phyloP scores from a whole-genome alignment of 768 basidiomycete species.

The Inosperma sp. region DNA sequence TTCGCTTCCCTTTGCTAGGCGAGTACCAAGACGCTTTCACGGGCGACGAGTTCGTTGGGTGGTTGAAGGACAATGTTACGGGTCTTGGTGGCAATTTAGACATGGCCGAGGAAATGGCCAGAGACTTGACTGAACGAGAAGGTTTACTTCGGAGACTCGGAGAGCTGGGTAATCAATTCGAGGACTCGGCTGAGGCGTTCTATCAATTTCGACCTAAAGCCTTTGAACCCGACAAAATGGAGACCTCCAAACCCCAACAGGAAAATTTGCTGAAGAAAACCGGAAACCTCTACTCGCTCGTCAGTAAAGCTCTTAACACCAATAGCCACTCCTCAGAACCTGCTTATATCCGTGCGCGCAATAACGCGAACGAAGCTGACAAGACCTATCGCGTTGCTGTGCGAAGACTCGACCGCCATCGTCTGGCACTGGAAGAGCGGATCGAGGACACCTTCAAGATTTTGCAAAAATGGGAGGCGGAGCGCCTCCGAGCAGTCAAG shows the following conservation, averaged over 20 bases:
- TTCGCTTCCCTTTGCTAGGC: slow-evolving; percentile 75
- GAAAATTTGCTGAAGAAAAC: slow-evolving; percentile 68
- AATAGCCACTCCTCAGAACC: slow-evolving; percentile 52
- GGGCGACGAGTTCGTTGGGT: slow-evolving; percentile 84
- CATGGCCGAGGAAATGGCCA: slow-evolving; percentile 70
- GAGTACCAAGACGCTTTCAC: slow-evolving; percentile 85
- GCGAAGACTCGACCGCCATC: slow-evolving; percentile 77
- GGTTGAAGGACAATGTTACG: slow-evolving; percentile 74
- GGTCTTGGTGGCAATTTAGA: slow-evolving; percentile 77
- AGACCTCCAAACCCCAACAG: slow-evolving; percentile 27
- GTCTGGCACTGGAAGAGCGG: slow-evolving; percentile 81
- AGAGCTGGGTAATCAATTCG: slow-evolving; percentile 79
- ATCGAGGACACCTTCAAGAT: slow-evolving; percentile 78
- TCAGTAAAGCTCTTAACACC: slow-evolving; percentile 64
- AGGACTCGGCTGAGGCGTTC: slow-evolving; percentile 70
- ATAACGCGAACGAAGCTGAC: slow-evolving; percentile 80
- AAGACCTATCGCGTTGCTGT: slow-evolving; percentile 73
- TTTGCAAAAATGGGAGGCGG: slow-evolving; percentile 82
- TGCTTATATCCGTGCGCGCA: slow-evolving; percentile 60
- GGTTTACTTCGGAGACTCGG: slow-evolving; percentile 67
- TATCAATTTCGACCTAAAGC: slow-evolving; percentile 81
- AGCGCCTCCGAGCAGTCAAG: slow-evolving; percentile 79
- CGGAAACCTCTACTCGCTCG: slow-evolving; percentile 61
- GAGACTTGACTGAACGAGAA: slow-evolving; percentile 57
- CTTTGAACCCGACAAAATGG: slow-evolving; percentile 47